Evolutionary conservation across 1,284 basidiomycete species (phyloP).

Genomic region (Sanghuangporus weigelae): DNA sequence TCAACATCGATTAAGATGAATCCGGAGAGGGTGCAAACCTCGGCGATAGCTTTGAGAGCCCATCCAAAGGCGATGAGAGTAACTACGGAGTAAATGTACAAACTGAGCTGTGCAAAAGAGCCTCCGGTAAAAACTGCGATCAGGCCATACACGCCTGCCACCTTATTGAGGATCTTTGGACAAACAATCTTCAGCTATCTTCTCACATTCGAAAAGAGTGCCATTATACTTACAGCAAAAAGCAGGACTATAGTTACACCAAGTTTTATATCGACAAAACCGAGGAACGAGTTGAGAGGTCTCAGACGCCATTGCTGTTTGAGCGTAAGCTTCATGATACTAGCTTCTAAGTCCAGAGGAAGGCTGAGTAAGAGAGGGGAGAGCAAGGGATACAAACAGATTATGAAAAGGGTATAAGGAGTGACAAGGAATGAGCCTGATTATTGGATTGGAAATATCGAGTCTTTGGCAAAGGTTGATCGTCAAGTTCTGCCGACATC

Average conservation of each 20-base stretch:
- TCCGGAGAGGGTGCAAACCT: slow-evolving; percentile 44
- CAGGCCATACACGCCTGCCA: slow-evolving; percentile 94
- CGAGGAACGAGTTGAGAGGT: slow-evolving; percentile 78
- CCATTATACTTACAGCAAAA: slow-evolving; percentile 65
- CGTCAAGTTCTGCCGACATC: neutral
- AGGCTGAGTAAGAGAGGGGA: neutral
- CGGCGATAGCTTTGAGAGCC: slow-evolving; percentile 82
- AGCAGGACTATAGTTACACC: slow-evolving; percentile 81
- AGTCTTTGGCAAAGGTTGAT: neutral
- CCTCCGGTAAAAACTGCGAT: slow-evolving; percentile 88
- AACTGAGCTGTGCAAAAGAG: slow-evolving; percentile 83
- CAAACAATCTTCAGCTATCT: neutral
- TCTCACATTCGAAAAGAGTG: slow-evolving; percentile 1
- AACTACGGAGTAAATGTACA: slow-evolving; percentile 89
- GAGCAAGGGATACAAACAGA: neutral
- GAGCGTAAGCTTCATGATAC: slow-evolving; percentile 68
- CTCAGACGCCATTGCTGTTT: slow-evolving; percentile 75
- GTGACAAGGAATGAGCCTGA: slow-evolving; percentile 4
- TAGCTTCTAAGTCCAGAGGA: neutral
- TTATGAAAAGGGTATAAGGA: neutral
- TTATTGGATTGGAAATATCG: slow-evolving; percentile 18
- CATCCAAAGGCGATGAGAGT: slow-evolving; percentile 81
- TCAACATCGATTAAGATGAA: slow-evolving; percentile 18
- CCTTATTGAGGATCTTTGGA: slow-evolving; percentile 88
- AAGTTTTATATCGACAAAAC: slow-evolving; percentile 84